Evolutionary conservation across 192 early-diverging fungal species (phyloP), one percentile per base, ranked within the genome.

Genomic region (Pilobolus umbonatus): DNA sequence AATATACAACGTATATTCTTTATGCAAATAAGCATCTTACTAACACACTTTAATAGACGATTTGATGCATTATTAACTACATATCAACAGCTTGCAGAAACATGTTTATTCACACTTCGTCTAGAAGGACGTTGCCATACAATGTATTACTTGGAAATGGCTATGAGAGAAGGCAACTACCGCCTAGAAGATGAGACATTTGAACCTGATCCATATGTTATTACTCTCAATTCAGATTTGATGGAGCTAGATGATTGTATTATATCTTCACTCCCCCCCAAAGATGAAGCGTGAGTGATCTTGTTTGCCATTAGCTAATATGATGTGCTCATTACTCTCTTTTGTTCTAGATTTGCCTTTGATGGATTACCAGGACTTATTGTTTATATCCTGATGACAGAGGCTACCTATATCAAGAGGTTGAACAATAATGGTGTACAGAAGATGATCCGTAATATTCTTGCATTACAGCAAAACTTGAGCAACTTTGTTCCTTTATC

Each of bases 151-250:
- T 69, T 95, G 36, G 93, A 97, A 56, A 76, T 95, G 73, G 92
- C 90, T 6, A 87, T 88, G 38, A 83, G 93, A 22, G 94, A 97
- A 80, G 94, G 94, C 43, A 85, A 80, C 64, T 95, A 94, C 60
- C 60, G 71, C 32, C 67, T 94, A 29, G 87, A 89, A n/a, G 81
- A 82, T 42, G 86, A 90, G 31, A 72, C 87, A 2, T 68, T 67
- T 26, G 94, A 95, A 52, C 93, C 93, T 2, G 94, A 97, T 64
- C 85, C 85, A 32, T 95, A 93, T 72, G 84, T 97, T 30, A 80
- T 87, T 53, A 65, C 79, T 19, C 80, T 95, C 17, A 97, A 94
- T 60, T 65, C 83, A 40, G 90, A 94, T 42, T 64, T 95, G 17
- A 78, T 86, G 19, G 74, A 80, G 11, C 74, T 85, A 30, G 90